Evolutionary conservation across 495 filamentous ascomycete species (phyloP).

Genomic region (Xylaria sp.): DNA sequence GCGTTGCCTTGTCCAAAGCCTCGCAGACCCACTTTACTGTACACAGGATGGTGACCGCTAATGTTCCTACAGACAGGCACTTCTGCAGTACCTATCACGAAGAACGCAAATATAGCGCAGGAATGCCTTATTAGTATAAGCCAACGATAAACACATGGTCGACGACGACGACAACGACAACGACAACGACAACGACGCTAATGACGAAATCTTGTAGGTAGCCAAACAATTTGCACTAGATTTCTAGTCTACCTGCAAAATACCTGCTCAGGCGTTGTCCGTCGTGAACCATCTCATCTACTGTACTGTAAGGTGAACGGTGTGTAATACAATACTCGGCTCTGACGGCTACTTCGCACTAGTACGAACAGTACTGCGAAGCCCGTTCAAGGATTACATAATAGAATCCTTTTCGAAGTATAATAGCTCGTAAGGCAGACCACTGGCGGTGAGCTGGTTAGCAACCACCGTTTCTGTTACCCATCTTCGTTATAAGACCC

Average conservation of each 20-base stretch:
- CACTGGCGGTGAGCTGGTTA: not conserved
- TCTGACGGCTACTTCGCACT: not conserved
- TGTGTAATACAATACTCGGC: not conserved
- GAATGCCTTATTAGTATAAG: not conserved
- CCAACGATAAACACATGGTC: not conserved
- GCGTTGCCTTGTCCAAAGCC: conserved; percentile 1
- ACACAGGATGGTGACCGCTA: not conserved
- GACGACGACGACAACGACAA: not conserved
- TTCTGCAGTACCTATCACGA: not conserved
- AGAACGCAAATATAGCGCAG: not conserved
- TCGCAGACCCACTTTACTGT: not conserved
- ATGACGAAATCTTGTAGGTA: not conserved
- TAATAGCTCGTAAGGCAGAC: not conserved
- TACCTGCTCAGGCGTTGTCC: not conserved
- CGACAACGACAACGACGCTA: no score
- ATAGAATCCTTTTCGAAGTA: not conserved
- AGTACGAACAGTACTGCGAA: not conserved
- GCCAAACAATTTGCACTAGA: not conserved
- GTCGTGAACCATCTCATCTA: not conserved
- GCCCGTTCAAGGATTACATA: conserved; percentile 1
- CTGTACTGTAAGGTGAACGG: not conserved
- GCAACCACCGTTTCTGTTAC: not conserved
- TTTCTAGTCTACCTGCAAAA: not conserved
- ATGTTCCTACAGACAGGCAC: no score
- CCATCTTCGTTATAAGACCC: not conserved